Base-by-base conservation (phyloP, 257 asterid genomes). In the Solanum megistacrolobum region DNA sequence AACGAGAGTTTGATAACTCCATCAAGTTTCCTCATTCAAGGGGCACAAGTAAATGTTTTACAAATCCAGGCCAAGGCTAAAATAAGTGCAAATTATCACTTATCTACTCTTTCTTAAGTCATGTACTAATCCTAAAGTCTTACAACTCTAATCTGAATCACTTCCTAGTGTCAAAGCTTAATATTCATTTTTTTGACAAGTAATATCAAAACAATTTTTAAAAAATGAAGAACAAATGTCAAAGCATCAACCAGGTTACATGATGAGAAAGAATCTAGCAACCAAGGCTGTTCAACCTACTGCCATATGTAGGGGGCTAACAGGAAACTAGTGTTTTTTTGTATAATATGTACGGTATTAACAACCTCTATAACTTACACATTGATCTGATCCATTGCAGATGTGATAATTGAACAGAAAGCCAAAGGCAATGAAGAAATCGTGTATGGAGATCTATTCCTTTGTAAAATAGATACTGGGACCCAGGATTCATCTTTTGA, bases 391-490 rank as follows among this genome's bases (percentile, higher is more conserved):
- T 96, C 98, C 96, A 96, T 95, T 88, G 96, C 98, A 46, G 98
- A 92, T 87, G 91, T 90, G 92, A 96, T 93, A 84, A 96, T 88
- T 85, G 98, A 90, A 79, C 95, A 95, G 92, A 96, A 96, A 74
- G 92, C 95, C 89, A 97, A 91, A 89, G 99, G 99, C 94, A 94
- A 89, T 35, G 95, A 95, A 66, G 99, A 97, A 89, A 97, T 97
- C 60, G 98, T 86, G 90, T 96, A 97, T 11, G 98, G 98, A 31
- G 99, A 97, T 91, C 95, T 97, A 90, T 97, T 97, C 92, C 98
- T 96, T 89, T 95, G 98, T 90, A 97, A 90, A 89, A 93, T 92
- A 85, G 99, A 97, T 82, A 97, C 97, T 6, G 98, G 94, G 46
- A 95, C 90, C 99, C 99, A 97, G 72, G 98, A 89, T 91, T 97